Evolutionary conservation across 2,329 filamentous ascomycete species (phyloP).

Genomic region (Scedosporium minutisporum): DNA sequence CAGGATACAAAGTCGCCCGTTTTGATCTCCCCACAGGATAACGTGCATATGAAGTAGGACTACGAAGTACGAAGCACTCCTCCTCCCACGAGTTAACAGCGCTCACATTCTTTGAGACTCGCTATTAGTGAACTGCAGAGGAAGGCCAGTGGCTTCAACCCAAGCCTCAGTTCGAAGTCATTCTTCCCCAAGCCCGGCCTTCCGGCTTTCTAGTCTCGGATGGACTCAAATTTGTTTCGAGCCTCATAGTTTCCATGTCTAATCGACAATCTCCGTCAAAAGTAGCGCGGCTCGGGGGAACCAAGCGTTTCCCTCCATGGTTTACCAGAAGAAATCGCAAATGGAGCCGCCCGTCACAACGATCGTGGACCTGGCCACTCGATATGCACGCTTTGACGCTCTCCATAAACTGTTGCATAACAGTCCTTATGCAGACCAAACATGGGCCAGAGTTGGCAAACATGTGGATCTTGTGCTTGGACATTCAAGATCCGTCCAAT

Average conservation of each 20-base stretch:
- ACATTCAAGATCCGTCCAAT: neutral
- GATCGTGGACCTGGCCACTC: no score
- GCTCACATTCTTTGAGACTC: no score
- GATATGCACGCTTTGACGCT: neutral
- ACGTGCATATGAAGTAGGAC: neutral
- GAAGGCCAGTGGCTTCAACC: neutral
- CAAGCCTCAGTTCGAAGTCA: no score
- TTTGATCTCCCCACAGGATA: neutral
- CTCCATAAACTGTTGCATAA: neutral
- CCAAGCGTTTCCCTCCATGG: no score
- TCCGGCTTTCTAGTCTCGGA: no score
- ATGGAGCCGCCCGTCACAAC: no score
- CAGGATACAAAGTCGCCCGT: neutral
- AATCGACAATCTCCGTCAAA: neutral
- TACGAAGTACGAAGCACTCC: no score
- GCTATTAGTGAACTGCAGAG: neutral
- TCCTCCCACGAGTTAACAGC: no score
- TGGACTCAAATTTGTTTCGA: neutral
- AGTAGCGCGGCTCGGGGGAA: no score
- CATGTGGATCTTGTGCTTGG: neutral
- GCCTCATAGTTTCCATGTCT: neutral
- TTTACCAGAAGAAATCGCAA: no score
- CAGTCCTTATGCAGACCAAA: neutral
- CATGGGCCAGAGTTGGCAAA: neutral
- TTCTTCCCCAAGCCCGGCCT: no score